Evolutionary conservation across 2,329 filamentous ascomycete genomes (phyloP), one percentile per base, ranked within the genome.

Genomic region (Alternaria alternata): DNA sequence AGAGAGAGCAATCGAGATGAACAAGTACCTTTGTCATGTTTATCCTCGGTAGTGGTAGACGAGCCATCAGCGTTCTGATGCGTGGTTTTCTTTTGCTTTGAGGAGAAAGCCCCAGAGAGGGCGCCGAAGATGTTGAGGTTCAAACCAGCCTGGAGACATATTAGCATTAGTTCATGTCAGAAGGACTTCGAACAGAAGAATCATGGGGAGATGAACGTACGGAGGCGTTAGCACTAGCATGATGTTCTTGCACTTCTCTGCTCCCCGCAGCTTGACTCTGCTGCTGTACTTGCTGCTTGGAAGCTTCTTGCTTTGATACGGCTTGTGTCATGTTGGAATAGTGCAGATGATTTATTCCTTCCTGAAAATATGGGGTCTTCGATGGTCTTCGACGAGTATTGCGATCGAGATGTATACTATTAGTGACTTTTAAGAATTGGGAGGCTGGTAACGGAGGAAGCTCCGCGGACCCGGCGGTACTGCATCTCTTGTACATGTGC

Each of bases 81-180:
- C 5, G 75, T 77, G 0, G 71, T 75, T 47, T 78, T 78, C 47
- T 68, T 74, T 7, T 61, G 64, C 51, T 67, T 69, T 7, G 72
- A 75, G 18, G 57, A 63, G 20, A 78, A 66, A 26, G 70, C 72
- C 63, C 75, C 75, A 16, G 67, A 71, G 8, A 78, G 70, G 46
- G 76, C 74, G 59, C 72, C 75, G 57, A 77, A 68, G 61, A 79
- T 56, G 59, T 78, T 78, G 47, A 79, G 66, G 55, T 75, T 79
- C 48, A 79, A 68, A 9, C 75, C 75, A 3, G 74, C 44, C 59
- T 49, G 18, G 36, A 5, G 9, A 30, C 28, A 30, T 0, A 5
- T 30, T 30, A 2, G 28, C 3, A 11, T 30, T 30, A 52, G 43
- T 51, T 51, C 18, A 30, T 51, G n/a, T 36, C 14, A 4, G 5